Conservation (phyloP, 2,329 filamentous ascomycete genomes). For the Talaromyces sp. region DNA sequence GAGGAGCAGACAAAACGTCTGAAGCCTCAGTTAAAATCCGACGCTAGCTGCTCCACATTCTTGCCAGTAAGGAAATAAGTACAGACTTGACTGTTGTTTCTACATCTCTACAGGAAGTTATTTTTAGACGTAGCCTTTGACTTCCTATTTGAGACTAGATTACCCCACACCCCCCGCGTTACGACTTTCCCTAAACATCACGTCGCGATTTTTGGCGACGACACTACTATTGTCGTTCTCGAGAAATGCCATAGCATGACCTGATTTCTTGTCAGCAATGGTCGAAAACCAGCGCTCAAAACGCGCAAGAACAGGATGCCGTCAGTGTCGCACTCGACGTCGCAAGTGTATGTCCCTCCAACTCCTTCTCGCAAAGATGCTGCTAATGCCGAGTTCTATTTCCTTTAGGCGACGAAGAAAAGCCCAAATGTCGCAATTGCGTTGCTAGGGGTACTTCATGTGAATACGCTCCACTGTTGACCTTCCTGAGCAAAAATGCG, state of each 20-base stretch:
- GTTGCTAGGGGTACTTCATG: conserved; percentile 43
- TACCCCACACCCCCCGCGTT: not conserved
- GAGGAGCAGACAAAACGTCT: too few species aligned
- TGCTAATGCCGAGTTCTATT: not conserved
- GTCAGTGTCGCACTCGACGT: conserved; percentile 44
- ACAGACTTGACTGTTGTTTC: not conserved
- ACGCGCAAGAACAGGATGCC: conserved; percentile 39
- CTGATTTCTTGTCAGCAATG: not conserved
- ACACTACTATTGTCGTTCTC: not conserved
- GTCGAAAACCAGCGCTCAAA: conserved; percentile 9
- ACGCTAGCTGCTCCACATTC: not conserved
- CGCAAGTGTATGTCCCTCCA: conserved; percentile 32
- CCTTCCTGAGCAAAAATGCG: conserved; percentile 46
- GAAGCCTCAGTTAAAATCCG: not conserved
- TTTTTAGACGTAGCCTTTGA: too few species aligned
- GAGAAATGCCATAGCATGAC: not conserved
- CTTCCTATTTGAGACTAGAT: not conserved
- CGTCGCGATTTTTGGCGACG: not conserved
- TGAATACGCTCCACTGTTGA: conserved; percentile 43
- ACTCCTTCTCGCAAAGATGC: not conserved
- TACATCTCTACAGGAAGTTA: not conserved
- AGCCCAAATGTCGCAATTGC: conserved; percentile 46
- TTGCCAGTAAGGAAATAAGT: not conserved
- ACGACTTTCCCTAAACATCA: not conserved
- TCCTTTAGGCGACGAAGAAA: conserved; percentile 44